A percentile compares a stretch with the other conserved stretches of the same genome.
These are phyloP conservation scores for Patellifolia procumbens DNA, from an alignment of 179 eudicot species.

Conservation along the genomic window DNA sequence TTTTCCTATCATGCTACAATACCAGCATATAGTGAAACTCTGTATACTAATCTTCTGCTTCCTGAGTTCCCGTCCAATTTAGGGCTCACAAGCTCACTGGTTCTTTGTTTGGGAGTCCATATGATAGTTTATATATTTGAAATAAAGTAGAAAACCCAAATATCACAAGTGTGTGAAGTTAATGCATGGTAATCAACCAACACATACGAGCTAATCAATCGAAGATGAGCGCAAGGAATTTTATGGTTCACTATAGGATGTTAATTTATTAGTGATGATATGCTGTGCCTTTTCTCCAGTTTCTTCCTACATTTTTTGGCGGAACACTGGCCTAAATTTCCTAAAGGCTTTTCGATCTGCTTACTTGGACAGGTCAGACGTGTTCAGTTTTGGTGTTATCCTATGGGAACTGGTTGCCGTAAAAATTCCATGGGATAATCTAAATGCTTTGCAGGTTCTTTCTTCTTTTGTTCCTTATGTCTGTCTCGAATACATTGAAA, in stretches of 20 bases:
- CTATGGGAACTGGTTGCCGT: slow-evolving; percentile 82
- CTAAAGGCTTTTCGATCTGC: background rate
- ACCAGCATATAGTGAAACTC: too few species aligned
- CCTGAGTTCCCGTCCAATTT: background rate
- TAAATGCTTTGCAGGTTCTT: slow-evolving; percentile 70
- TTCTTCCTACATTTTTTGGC: background rate
- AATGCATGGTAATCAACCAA: too few species aligned
- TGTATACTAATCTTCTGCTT: background rate
- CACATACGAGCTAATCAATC: too few species aligned
- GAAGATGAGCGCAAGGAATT: too few species aligned
- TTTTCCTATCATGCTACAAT: background rate
- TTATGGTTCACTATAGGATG: background rate
- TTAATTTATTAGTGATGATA: background rate
- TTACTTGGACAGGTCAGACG: slow-evolving; percentile 65
- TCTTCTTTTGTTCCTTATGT: background rate
- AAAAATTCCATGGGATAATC: slow-evolving; percentile 65
- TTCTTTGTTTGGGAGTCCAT: background rate
- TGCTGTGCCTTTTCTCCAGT: background rate
- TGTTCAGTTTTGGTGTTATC: slow-evolving; percentile 82
- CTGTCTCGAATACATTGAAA: background rate
- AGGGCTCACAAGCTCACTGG: background rate
- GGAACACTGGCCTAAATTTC: background rate
- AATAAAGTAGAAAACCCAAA: background rate
- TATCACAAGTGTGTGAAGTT: too few species aligned
- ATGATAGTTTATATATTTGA: background rate